A percentile compares a stretch with the other conserved stretches of the same genome.
Conservation (phyloP, 2,329 filamentous ascomycete genomes). For the Polytolypa hystricis region DNA sequence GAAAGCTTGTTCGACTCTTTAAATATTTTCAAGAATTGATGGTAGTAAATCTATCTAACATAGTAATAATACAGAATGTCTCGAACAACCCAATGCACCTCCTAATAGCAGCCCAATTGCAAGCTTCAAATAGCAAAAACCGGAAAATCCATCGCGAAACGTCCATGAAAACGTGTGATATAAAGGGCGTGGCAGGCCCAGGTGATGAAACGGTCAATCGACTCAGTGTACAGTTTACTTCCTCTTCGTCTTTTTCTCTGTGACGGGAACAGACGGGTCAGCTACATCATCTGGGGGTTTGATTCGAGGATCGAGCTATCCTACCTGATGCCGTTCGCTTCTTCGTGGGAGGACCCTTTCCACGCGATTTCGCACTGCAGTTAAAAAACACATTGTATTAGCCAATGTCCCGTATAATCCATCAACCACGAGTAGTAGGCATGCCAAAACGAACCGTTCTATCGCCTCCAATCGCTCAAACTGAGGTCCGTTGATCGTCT, state of each 20-base stretch:
- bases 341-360: constrained; percentile 79
- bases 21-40: no score
- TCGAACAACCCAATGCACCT: no score
- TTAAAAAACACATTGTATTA: neutral
- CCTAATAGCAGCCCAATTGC: no score
- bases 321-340: constrained; percentile 46
- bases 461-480: constrained; percentile 62
- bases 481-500: constrained; percentile 63
- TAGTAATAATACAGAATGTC: no score
- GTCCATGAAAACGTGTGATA: neutral
- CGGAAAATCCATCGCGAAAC: neutral
- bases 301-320: constrained; percentile 4
- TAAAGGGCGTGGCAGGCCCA: neutral
- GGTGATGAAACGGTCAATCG: no score
- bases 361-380: constrained; percentile 56
- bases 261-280: no score
- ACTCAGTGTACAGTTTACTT: no score
- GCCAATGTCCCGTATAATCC: neutral
- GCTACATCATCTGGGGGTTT: neutral
- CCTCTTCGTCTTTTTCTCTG: no score
- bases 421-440: neutral
- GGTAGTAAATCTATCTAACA: no score
- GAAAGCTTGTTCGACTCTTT: no score
- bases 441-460: constrained; percentile 37
- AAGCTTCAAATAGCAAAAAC: neutral